Conservation (phyloP, 192 early-diverging fungal genomes). For the Backusella morwellensis region DNA sequence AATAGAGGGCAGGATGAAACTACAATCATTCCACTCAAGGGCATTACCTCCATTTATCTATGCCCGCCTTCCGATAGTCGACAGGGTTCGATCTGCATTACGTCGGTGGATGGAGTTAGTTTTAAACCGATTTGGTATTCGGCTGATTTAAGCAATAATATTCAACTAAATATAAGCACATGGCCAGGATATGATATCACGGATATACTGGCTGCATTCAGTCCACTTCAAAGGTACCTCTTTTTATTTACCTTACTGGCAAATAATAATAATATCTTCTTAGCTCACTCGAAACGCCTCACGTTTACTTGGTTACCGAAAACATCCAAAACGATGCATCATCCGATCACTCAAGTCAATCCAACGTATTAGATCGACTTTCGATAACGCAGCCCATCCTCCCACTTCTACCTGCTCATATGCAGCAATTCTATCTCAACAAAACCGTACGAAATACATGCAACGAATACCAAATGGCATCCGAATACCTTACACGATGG, state of each 20-base stretch:
- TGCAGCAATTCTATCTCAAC: conserved; percentile 48
- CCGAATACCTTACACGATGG: conserved; percentile 75
- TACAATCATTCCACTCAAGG: conserved; percentile 3
- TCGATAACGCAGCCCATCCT: conserved; percentile 51
- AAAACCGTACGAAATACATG: conserved; percentile 54
- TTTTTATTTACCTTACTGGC: too few relatives aligned
- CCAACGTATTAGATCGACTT: conserved; percentile 44
- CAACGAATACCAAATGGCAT: conserved; percentile 70
- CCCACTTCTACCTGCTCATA: conserved; percentile 42
- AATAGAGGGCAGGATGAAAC: conserved; percentile 8
- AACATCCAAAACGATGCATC: conserved; percentile 31
- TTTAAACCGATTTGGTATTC: conserved; percentile 29
- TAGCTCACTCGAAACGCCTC: not conserved
- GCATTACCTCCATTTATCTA: conserved; percentile 14
- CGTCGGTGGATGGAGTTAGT: conserved; percentile 18
- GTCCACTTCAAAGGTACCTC: conserved; percentile 11
- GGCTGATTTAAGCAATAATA: not conserved
- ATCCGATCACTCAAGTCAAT: conserved; percentile 44
- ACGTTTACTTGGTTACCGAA: not conserved
- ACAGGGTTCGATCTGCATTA: conserved; percentile 22
- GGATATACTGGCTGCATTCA: conserved; percentile 25
- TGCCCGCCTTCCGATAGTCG: conserved; percentile 5
- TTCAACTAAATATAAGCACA: not conserved
- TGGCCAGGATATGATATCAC: conserved; percentile 28
- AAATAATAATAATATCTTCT: too few relatives aligned